A percentile compares a stretch with the other conserved stretches of the same genome.
Conservation (phyloP, 2,329 filamentous ascomycete species). For the Metarhizium album region DNA sequence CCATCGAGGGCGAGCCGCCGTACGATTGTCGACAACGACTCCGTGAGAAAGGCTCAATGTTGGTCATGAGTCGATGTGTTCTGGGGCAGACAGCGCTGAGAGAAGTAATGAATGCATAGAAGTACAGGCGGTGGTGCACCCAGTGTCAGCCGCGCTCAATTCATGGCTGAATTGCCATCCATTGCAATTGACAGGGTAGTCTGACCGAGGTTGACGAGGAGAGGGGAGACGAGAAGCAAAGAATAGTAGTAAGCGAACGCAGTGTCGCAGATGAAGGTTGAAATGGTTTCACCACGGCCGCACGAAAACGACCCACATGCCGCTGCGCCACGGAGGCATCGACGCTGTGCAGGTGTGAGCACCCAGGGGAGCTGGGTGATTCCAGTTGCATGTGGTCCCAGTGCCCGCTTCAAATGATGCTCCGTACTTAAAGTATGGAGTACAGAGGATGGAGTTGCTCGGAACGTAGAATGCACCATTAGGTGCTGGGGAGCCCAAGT, state of each 20-base stretch:
- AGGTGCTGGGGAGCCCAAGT: too few species aligned
- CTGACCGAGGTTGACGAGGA: not conserved
- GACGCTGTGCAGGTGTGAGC: too few species aligned
- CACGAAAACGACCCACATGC: not conserved
- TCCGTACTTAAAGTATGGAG: too few species aligned
- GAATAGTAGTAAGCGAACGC: not conserved
- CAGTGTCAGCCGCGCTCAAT: not conserved
- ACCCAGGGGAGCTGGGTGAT: too few species aligned
- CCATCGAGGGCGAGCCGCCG: not conserved
- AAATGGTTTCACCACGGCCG: not conserved
- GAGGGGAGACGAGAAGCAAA: not conserved
- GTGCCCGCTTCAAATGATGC: too few species aligned
- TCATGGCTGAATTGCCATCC: not conserved
- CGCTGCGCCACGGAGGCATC: not conserved
- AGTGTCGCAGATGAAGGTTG: not conserved
- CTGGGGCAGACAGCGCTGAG: not conserved
- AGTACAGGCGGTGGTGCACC: not conserved
- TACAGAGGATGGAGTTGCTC: too few species aligned
- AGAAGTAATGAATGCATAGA: not conserved
- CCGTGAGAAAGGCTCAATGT: not conserved
- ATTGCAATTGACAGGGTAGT: not conserved
- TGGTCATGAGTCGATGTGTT: not conserved
- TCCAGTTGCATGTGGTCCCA: too few species aligned
- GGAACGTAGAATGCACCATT: too few species aligned
- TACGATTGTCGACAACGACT: constrained; percentile 10